A percentile compares a stretch with the other conserved stretches of the same genome.
Conservation (phyloP, 106 monocot genomes). For the Dioscorea dumetorum region DNA sequence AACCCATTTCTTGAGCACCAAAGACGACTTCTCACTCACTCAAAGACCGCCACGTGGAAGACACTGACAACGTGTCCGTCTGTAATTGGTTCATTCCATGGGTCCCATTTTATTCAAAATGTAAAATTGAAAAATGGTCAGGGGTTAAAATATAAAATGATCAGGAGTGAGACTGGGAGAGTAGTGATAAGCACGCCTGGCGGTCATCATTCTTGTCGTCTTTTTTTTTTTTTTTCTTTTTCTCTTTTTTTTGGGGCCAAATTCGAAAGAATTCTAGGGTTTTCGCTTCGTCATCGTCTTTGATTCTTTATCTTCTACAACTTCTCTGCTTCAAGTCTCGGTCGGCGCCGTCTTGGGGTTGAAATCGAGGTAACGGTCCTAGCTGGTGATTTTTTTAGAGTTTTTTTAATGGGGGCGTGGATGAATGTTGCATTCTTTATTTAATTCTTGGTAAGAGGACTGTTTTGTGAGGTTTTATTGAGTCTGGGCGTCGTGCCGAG, state of each 20-base stretch:
- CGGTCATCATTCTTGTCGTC: neutral
- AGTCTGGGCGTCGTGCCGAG: neutral
- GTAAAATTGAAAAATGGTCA: too few relatives aligned
- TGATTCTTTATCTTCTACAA: too few relatives aligned
- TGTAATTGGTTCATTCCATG: too few relatives aligned
- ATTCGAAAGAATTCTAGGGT: neutral
- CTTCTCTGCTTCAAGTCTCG: too few relatives aligned
- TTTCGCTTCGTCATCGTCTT: neutral
- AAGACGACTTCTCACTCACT: too few relatives aligned
- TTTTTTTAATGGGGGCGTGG: neutral
- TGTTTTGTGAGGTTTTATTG: neutral
- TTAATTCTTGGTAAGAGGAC: neutral
- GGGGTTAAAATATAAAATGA: too few relatives aligned
- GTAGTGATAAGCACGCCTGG: slow-evolving; percentile 2
- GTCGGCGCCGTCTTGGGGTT: neutral
- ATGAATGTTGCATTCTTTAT: slow-evolving; percentile 3
- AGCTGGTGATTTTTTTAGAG: neutral
- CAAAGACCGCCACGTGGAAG: too few relatives aligned
- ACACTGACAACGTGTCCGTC: too few relatives aligned
- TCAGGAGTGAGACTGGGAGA: neutral
- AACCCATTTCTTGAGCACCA: too few relatives aligned
- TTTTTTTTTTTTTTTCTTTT: neutral
- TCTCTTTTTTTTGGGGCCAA: neutral
- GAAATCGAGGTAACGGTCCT: neutral
- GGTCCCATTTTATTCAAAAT: too few relatives aligned